Evolutionary conservation across 768 basidiomycete species (phyloP), one percentile per base, ranked within the genome.

Genomic region (Guyanaporus albipodus): DNA sequence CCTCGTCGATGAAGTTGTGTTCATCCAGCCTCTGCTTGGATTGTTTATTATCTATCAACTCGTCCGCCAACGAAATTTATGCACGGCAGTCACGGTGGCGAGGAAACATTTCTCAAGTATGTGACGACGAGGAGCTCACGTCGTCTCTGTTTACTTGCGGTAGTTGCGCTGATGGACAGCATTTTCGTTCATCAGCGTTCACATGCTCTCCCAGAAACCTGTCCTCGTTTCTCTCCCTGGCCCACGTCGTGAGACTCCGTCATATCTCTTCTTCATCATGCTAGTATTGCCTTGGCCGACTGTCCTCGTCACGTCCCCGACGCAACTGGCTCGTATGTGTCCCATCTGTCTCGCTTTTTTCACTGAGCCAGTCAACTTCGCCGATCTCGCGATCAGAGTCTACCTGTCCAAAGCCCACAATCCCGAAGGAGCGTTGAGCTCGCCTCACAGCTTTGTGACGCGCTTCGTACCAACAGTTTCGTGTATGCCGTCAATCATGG

Each of bases 301-400:
- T 62, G 61, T 9, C 68, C 71, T 22, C 74, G 53, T 24, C 66
- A 75, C 41, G 51, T 60, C 67, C 8, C 51, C 52, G 4, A 72
- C 72, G 0, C 56, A 57, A 40, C 61, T 67, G 27, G 49, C 65
- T 27, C 50, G 71, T 75, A 44, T 23, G 73, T 61, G 4, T 31
- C 9, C 23, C 17, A 6, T 24, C 9, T 7, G 1, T 8, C 2
- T n/a, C 1, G 19, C 7, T 21, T 6, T 17, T n/a, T 31, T 31
- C n/a, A 19, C 4, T 23, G 7, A 43, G 23, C 22, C 35, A 74
- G 73, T 73, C 50, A 67, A 72, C 14, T 73, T 67, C 49, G 80
- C 78, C 11, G 75, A 80, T 39, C 69, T 83, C 5, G 66, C 74
- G 0, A 65, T 75, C 44, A 72, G n/a, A n/a, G n/a, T 82, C 39